phyloP scores from a whole-genome alignment of 1,284 basidiomycete genomes.

The Malassezia pachydermatis region DNA sequence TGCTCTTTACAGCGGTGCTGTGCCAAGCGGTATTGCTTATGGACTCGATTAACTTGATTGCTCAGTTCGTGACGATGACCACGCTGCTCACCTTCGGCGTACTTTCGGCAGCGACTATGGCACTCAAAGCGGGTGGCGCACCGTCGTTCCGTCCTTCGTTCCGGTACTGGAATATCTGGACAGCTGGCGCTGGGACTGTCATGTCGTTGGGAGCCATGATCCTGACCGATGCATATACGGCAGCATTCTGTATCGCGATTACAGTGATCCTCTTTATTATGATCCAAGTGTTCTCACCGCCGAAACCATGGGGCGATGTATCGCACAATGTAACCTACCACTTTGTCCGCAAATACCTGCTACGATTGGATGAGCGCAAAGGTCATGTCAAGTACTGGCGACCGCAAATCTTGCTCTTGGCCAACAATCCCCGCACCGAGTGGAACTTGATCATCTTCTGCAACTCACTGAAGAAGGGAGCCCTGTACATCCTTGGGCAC shows the following conservation, averaged over 20 bases:
- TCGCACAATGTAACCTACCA: constrained; percentile 46
- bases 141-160: constrained; percentile 47
- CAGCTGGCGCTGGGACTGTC: constrained; percentile 37
- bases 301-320: constrained; percentile 48
- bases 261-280: constrained; percentile 38
- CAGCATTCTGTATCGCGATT: constrained; percentile 33
- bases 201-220: constrained; percentile 44
- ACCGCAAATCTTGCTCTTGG: constrained; percentile 43
- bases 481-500: constrained; percentile 44
- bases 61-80: constrained; percentile 47
- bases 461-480: constrained; percentile 47
- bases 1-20: constrained; percentile 36
- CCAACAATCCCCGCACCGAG: constrained; percentile 44
- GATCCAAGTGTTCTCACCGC: constrained; percentile 44
- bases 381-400: constrained; percentile 48
- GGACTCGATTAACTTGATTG: constrained; percentile 46
- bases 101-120: constrained; percentile 41
- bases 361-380: constrained; percentile 45
- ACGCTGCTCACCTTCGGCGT: constrained; percentile 45
- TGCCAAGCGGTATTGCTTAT: constrained; percentile 43
- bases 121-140: constrained; percentile 46
- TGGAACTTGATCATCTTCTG: constrained; percentile 48
- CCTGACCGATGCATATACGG: constrained; percentile 36
- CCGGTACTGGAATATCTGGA: constrained; percentile 48
- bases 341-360: constrained; percentile 45